Evolutionary conservation across 2,329 filamentous ascomycete species (phyloP).

Genomic region (Zymoseptoria pseudotritici): DNA sequence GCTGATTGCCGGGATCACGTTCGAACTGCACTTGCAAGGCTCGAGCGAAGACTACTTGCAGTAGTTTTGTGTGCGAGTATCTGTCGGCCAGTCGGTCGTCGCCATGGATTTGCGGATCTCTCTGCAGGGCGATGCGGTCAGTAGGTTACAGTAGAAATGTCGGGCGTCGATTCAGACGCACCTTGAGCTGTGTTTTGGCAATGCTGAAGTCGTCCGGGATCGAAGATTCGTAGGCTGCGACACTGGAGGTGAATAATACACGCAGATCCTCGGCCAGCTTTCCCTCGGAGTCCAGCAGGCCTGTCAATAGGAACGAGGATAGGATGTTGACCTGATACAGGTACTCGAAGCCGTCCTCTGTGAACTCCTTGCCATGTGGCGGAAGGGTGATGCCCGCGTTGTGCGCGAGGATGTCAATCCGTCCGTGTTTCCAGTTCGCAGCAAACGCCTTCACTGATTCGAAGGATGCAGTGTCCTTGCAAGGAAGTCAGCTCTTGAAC

Average conservation of each 20-base stretch:
- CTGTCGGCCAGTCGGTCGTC: not conserved
- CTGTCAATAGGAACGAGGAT: constrained; percentile 3
- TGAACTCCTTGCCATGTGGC: not conserved
- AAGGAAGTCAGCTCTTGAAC: not conserved
- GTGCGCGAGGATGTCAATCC: constrained; percentile 2
- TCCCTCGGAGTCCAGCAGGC: constrained; percentile 1
- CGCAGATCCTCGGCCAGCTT: not conserved
- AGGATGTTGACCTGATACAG: constrained; percentile 4
- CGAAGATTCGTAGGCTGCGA: not conserved
- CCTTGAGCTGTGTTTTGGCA: not conserved
- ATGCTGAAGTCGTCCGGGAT: not conserved
- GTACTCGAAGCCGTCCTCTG: constrained; percentile 1
- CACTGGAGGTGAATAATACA: constrained; percentile 2
- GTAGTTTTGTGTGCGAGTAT: constrained; percentile 1
- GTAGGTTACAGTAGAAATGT: not conserved
- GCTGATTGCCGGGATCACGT: not conserved
- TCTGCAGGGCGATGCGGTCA: not conserved
- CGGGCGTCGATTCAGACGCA: not conserved
- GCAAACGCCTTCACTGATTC: constrained; percentile 1
- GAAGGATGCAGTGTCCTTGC: not conserved
- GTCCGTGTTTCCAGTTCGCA: not conserved
- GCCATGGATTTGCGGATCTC: not conserved
- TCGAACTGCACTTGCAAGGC: constrained; percentile 1
- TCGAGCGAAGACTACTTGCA: constrained; percentile 1
- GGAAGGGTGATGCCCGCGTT: constrained; percentile 1